Evolutionary conservation across 2,329 filamentous ascomycete genomes (phyloP).

Genomic region (Aureobasidium vineae): DNA sequence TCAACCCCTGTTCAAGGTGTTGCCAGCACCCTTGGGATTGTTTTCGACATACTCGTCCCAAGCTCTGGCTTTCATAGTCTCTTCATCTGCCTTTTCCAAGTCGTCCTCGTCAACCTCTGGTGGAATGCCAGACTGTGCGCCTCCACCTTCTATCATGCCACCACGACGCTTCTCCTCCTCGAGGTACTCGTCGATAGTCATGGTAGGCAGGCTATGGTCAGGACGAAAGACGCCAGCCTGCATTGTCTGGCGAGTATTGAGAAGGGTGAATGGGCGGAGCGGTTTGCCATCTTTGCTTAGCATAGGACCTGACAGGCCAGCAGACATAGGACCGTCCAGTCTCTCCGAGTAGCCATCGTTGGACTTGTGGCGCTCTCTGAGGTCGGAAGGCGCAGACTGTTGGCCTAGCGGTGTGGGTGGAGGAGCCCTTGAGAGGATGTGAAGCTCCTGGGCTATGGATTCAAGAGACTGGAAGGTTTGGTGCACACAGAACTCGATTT

Average conservation of each 20-base stretch:
- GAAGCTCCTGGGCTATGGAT: conserved; percentile 76
- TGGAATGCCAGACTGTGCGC: conserved; percentile 66
- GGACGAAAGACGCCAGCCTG: conserved; percentile 80
- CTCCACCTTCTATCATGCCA: conserved; percentile 87
- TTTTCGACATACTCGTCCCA: conserved; percentile 96
- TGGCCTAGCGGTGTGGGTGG: conserved; percentile 46
- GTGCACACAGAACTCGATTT: conserved; percentile 70
- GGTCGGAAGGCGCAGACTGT: conserved; percentile 43
- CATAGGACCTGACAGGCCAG: conserved; percentile 64
- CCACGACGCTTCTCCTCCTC: conserved; percentile 84
- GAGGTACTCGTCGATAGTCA: conserved; percentile 97
- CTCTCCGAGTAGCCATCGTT: conserved; percentile 65
- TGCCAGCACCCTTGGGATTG: conserved; percentile 80
- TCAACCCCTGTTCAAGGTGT: conserved; percentile 75
- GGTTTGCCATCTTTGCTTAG: conserved; percentile 78
- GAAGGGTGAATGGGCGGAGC: conserved; percentile 83
- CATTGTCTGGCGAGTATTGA: conserved; percentile 72
- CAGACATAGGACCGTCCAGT: conserved; percentile 59
- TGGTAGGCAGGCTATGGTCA: conserved; percentile 91
- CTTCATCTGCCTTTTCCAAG: conserved; percentile 78
- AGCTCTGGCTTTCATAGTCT: conserved; percentile 86
- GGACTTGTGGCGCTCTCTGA: conserved; percentile 44
- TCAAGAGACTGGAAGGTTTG: conserved; percentile 86
- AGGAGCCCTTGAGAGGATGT: conserved; percentile 75
- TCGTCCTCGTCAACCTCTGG: conserved; percentile 86